A percentile compares a stretch with the other conserved stretches of the same genome.
These are phyloP conservation scores for Agroathelia rolfsii DNA, from an alignment of 1,284 basidiomycete species.

Conservation along the genomic window DNA sequence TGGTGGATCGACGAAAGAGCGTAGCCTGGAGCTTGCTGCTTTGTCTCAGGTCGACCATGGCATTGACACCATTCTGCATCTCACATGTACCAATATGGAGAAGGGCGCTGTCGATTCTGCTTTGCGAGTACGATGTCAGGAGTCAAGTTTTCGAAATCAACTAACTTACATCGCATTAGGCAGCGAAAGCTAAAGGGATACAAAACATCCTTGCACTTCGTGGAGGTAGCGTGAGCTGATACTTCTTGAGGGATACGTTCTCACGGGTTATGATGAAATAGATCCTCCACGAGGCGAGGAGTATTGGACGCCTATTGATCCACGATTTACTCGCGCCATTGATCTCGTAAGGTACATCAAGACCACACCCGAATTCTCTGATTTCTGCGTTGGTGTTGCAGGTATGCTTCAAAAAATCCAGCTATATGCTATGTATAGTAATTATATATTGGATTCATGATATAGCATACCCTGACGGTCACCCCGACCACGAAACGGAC, in stretches of 20 bases:
- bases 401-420: conserved; percentile 44
- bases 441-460: conserved; percentile 7
- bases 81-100: conserved; percentile 98
- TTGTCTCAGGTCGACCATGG: conserved; percentile 62
- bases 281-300: conserved; percentile 92
- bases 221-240: conserved; percentile 44
- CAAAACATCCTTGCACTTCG: conserved; percentile 88
- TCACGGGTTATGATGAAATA: no score
- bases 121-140: conserved; percentile 51
- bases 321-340: conserved; percentile 78
- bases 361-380: conserved; percentile 63
- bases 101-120: conserved; percentile 80
- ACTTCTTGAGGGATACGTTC: conserved; percentile 2
- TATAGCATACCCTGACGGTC: conserved; percentile 86
- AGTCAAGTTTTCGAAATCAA: no score
- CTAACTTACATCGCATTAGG: no score
- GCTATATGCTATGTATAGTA: conserved; percentile 6
- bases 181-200: conserved; percentile 76
- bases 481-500: conserved; percentile 56
- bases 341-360: conserved; percentile 92
- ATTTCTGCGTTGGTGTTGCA: conserved; percentile 90
- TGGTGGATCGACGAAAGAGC: conserved; percentile 86
- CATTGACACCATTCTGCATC: conserved; percentile 82
- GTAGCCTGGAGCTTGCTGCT: conserved; percentile 79
- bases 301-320: conserved; percentile 82